Evolutionary conservation across 2,329 filamentous ascomycete genomes (phyloP).

Genomic region (Amauroascus niger): DNA sequence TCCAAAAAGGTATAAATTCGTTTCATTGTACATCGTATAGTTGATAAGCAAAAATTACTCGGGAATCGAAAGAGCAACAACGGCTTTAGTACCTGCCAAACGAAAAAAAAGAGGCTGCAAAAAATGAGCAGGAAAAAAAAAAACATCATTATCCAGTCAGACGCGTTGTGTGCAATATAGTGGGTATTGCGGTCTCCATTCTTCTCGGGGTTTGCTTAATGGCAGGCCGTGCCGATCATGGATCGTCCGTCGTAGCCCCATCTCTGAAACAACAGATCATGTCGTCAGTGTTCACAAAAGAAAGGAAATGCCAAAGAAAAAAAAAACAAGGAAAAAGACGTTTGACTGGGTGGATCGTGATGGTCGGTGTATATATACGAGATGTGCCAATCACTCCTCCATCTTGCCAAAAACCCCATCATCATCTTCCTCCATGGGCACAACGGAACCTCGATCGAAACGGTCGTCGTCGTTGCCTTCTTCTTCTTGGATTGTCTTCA

Average conservation of each 20-base stretch:
- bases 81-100: not conserved
- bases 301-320: not conserved
- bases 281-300: not conserved
- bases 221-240: not conserved
- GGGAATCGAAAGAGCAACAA: not conserved
- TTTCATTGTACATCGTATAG: slow-evolving; percentile 10
- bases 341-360: not conserved
- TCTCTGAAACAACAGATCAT: slow-evolving; percentile 2
- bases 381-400: slow-evolving; percentile 58
- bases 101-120: not conserved
- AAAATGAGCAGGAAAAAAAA: not conserved
- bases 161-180: not conserved
- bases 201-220: not conserved
- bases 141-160: not conserved
- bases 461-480: slow-evolving; percentile 58
- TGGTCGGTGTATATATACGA: not conserved
- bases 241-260: not conserved
- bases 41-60: not conserved
- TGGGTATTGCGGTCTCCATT: not conserved
- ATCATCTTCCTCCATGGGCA: slow-evolving; percentile 76
- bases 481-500: slow-evolving; percentile 31
- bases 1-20: slow-evolving; percentile 2
- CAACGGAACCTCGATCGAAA: slow-evolving; percentile 45
- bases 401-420: slow-evolving; percentile 93
- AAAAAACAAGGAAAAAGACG: not conserved